These are phyloP conservation scores for Clitopilus passeckerianus DNA, from an alignment of 768 basidiomycete genomes.

Conservation along the genomic window DNA sequence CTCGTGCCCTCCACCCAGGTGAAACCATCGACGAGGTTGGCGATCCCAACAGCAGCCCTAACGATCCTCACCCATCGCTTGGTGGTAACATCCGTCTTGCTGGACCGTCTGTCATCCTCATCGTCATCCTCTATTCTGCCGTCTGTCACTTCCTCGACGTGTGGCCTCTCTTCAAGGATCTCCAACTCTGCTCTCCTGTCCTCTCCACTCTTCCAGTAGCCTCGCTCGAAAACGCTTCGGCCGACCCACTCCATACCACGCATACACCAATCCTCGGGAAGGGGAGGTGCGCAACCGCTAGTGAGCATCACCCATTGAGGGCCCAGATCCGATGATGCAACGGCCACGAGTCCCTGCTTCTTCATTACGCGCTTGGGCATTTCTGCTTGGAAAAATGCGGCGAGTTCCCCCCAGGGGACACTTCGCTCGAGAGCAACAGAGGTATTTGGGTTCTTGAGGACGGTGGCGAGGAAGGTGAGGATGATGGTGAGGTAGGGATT, in stretches of 20 bases:
- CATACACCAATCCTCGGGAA: conserved; percentile 94
- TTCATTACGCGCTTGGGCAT: conserved; percentile 36
- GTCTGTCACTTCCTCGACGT: conserved; percentile 56
- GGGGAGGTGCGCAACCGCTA: conserved; percentile 59
- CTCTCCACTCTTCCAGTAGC: conserved; percentile 86
- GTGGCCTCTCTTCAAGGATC: conserved; percentile 55
- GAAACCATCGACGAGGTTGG: conserved; percentile 72
- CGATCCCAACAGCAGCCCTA: conserved; percentile 65
- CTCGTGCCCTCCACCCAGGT: conserved; percentile 54
- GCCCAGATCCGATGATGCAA: conserved; percentile 21
- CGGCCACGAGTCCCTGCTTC: conserved; percentile 7
- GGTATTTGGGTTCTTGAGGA: conserved; percentile 60
- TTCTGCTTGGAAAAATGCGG: conserved; percentile 49
- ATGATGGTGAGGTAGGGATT: conserved; percentile 88
- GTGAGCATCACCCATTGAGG: conserved; percentile 66
- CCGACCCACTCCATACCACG: conserved; percentile 97
- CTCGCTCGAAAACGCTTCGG: conserved; percentile 84
- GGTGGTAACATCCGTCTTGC: conserved; percentile 35
- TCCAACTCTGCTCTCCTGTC: conserved; percentile 71
- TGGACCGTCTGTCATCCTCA: conserved; percentile 17
- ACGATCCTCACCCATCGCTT: conserved; percentile 72
- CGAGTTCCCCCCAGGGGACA: conserved; percentile 82
- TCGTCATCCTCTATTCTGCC: conserved; percentile 82
- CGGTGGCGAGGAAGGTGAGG: conserved; percentile 83
- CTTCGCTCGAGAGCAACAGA: conserved; percentile 64